Base-by-base conservation (phyloP, 352 stramenopile genomes). In the Lagenidium sp. region DNA sequence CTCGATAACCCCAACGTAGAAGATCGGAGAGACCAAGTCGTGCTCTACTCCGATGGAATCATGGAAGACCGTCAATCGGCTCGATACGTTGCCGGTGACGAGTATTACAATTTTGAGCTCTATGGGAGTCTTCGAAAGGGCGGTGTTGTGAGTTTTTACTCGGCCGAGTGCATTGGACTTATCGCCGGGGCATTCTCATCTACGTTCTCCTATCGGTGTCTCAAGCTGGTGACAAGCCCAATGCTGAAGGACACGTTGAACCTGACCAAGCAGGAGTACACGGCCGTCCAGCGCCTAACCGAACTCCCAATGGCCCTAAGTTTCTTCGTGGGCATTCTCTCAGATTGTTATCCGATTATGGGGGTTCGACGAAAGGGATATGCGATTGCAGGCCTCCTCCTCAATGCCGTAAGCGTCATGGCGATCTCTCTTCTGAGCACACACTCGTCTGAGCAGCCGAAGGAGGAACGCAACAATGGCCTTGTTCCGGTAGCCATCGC, bases 341-440 rank as follows among this genome's bases (percentile, higher is more conserved):
- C 65, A 18, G 82, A 96, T 54, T 92, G 67, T 41, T 84, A 88
- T 44, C 84, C 86, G 26, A 84, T 95, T 55, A 80, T 82, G 61
- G 82, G 83, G 1, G 63, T 84, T 19, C 81, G 74, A 11, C 67
- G 82, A 29, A 95, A 94, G 60, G 70, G 77, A 12, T 96, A 95
- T 61, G 90, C 94, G 61, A 72, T 91, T 21, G 39, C 86, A 18
- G 86, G 86, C 4, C 15, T 8, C 15, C 70, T 48, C 30, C 49
- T 74, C 52, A 32, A 32, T 15, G 28, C 8, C 15, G 50, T 63
- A 10, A 55, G 54, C 11, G 50, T 80, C 20, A 74, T 80, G 39
- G 37, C 55, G n/a, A 77, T 82, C 36, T 66, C 55, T 4, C 61
- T 47, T 15, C 46, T 79, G 2, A 75, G 64, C 36, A 61, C 66